Base-by-base conservation (phyloP, 768 basidiomycete genomes). In the Dioszegia crocea region DNA sequence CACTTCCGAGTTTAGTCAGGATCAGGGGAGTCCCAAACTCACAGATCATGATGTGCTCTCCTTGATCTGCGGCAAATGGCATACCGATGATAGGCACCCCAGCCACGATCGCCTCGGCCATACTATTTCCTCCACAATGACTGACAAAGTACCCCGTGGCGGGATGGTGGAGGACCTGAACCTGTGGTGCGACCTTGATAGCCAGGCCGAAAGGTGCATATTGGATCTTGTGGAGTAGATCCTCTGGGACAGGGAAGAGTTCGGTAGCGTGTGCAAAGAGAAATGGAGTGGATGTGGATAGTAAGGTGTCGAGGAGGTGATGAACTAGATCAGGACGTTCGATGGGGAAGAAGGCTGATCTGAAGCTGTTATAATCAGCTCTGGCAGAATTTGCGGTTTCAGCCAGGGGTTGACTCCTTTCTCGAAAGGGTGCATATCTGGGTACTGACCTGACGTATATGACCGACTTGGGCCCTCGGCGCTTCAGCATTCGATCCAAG, bases 11-110 rank as follows among this genome's bases (percentile, higher is more conserved):
- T 23, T 1, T 3, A 11, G 10, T n/a, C 33, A 33, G 8, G 14
- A 14, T 6, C 33, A n/a, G n/a, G n/a, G n/a, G n/a, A 33, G 33
- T 14, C 14, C 14, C 33, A 6, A 0, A 63, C 68, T 60, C 24
- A 66, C 68, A 17, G 38, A 61, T 16, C 3, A 46, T 10, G n/a
- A 60, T 39, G n/a, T 58, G 58, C 26, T 66, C 40, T 5, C 57
- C 65, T 60, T 66, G 68, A 53, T 70, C 68, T 16, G 68, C 68
- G 5, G 45, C 60, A 45, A 70, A 66, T 2, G 67, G 67, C 62
- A 64, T 60, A 10, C 51, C 33, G 1, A 64, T 61, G 3, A 64
- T 57, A 9, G 62, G 62, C 0, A 59, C 39, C 26, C 56, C 60
- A 17, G 57, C 44, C 23, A 70, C 16, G 27, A 66, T 60, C 4